Evolutionary conservation across 169 alveolate species (phyloP).

Genomic region (Plasmodium gallinaceum): DNA sequence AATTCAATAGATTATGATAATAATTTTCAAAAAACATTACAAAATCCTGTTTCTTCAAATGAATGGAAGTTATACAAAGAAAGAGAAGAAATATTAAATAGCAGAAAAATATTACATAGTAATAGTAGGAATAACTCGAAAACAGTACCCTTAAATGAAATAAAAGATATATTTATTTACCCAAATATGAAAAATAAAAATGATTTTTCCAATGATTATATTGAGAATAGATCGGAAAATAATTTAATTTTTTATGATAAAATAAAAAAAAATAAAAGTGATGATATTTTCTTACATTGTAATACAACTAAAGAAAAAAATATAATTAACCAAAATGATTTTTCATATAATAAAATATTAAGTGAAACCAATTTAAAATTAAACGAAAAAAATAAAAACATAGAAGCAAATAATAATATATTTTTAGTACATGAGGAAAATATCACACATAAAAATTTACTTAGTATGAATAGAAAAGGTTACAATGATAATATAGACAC

Average conservation of each 20-base stretch:
- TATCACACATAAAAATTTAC: neutral
- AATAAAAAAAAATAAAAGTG: neutral
- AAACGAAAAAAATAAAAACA: neutral
- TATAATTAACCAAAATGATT: neutral
- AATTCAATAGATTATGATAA: slow-evolving; percentile 39
- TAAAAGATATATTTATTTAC: slow-evolving; percentile 2
- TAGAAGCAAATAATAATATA: neutral
- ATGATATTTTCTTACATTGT: neutral
- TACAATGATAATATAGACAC: neutral
- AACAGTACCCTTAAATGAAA: slow-evolving; percentile 27
- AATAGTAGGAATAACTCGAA: neutral
- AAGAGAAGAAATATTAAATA: neutral
- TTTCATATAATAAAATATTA: neutral
- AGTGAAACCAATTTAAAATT: neutral
- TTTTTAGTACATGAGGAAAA: neutral
- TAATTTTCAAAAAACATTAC: slow-evolving; percentile 21
- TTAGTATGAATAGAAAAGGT: neutral
- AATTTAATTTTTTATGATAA: neutral
- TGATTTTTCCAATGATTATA: neutral
- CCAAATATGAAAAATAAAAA: neutral
- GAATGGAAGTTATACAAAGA: neutral
- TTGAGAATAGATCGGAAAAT: slow-evolving; percentile 15
- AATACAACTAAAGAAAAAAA: neutral
- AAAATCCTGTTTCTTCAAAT: slow-evolving; percentile 2
- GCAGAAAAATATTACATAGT: neutral